Evolutionary conservation across 495 filamentous ascomycete species (phyloP), one percentile per base, ranked within the genome.

Genomic region (Podospora pseudocomata): DNA sequence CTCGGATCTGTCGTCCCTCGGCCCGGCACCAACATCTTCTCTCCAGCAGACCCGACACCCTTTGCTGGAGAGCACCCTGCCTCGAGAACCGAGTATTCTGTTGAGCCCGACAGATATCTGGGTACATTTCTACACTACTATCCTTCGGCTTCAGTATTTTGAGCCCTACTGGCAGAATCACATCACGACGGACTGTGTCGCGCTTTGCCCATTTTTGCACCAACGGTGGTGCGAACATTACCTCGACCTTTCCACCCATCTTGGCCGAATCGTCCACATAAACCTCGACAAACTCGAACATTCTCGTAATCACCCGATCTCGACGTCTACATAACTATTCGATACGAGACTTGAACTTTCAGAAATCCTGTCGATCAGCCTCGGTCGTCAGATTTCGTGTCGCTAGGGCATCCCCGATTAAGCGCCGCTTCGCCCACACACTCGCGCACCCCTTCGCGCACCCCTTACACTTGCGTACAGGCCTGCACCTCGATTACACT

Each of bases 351-450:
- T 49, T 49, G 39, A 49, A 11, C 5, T 49, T 49, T 5, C 3
- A 49, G 39, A 49, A 11, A 49, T 9, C 39, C 2, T 3, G 39
- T 11, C 39, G 15, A 13, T 58, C 18, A 58, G 55, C 11, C 44
- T 58, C 23, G 16, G 7, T 39, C 56, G 32, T 54, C 26, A 20
- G 62, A 44, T 20, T 60, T 55, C n/a, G 39, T 34, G 30, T 65
- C 62, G 44, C 15, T 11, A 20, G n/a, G 55, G n/a, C 56, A 18
- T 49, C 26, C 27, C 9, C 53, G 27, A 16, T 32, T 60, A 16
- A 15, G 67, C 56, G 57, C 53, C 63, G 54, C 44, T 15, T 18
- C n/a, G 19, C 28, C 57, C 5, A n/a, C 56, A 39, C 63, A 65
- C 30, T 4, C 11, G 19, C 28, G 39, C 5, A n/a, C 56, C 56